Evolutionary conservation across 805 yeast species (phyloP).

Genomic region (Kluyveromyces aestuarii): DNA sequence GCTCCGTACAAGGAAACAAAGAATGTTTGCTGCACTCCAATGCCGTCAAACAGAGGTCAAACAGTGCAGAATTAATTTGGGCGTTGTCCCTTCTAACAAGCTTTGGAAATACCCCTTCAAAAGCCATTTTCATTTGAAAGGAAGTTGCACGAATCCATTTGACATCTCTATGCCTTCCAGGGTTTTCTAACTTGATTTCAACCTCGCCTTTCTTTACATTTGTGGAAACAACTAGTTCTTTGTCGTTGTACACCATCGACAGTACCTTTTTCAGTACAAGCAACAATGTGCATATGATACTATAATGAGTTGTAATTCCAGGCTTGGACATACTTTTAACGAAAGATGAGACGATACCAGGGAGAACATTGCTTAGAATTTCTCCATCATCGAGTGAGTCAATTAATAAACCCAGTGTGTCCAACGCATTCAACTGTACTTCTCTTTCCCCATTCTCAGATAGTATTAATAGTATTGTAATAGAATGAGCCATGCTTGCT

Average conservation of each 20-base stretch:
- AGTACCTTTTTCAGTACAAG: slow-evolving; percentile 26
- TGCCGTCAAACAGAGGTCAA: slow-evolving; percentile 8
- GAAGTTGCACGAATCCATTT: slow-evolving; percentile 50
- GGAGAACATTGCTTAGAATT: slow-evolving; percentile 38
- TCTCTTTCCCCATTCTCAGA: slow-evolving; percentile 19
- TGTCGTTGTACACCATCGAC: slow-evolving; percentile 34
- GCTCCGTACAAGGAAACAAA: slow-evolving; percentile 12
- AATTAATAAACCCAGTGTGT: slow-evolving; percentile 29
- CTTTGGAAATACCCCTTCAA: slow-evolving; percentile 28
- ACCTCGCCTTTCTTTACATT: slow-evolving; percentile 14
- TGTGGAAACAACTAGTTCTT: slow-evolving; percentile 24
- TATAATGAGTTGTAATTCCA: slow-evolving; percentile 30
- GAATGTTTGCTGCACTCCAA: slow-evolving; percentile 11
- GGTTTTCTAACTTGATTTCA: slow-evolving; percentile 5
- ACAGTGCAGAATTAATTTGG: slow-evolving; percentile 10
- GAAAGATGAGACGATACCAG: slow-evolving; percentile 41
- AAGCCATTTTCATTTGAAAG: slow-evolving; percentile 39
- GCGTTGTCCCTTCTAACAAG: slow-evolving; percentile 18
- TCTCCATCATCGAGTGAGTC: slow-evolving; percentile 38
- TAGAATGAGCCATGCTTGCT: slow-evolving; percentile 40
- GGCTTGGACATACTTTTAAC: slow-evolving; percentile 30
- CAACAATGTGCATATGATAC: slow-evolving; percentile 28
- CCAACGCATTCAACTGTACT: slow-evolving; percentile 28
- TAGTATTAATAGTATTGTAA: slow-evolving; percentile 34
- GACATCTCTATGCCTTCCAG: slow-evolving; percentile 32